A percentile compares a stretch with the other conserved stretches of the same genome.
These are phyloP conservation scores for Brettanomyces bruxellensis DNA, from an alignment of 805 yeast species.

Conservation along the genomic window DNA sequence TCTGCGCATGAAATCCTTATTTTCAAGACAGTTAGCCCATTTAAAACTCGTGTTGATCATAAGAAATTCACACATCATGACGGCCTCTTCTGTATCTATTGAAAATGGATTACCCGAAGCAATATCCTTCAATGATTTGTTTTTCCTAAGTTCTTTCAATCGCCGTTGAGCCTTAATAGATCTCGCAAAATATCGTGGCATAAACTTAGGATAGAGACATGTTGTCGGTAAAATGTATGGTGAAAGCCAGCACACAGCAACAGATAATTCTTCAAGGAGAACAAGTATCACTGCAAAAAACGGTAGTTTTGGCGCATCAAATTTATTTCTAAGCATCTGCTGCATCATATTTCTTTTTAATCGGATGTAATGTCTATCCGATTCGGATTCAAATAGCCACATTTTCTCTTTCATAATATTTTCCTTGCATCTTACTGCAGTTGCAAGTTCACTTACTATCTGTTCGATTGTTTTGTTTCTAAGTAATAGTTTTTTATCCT, in stretches of 20 bases:
- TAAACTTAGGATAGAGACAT: slow-evolving; percentile 43
- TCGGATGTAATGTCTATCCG: slow-evolving; percentile 7
- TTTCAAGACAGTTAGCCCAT: background rate
- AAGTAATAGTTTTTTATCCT: slow-evolving; percentile 13
- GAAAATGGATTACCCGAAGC: slow-evolving; percentile 40
- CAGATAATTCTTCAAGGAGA: slow-evolving; percentile 50
- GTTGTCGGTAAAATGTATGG: slow-evolving; percentile 58
- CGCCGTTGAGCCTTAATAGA: slow-evolving; percentile 14
- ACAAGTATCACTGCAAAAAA: slow-evolving; percentile 45
- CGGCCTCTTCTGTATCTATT: slow-evolving; percentile 30
- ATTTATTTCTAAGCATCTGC: slow-evolving; percentile 38
- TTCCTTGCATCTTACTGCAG: slow-evolving; percentile 16
- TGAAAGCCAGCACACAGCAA: slow-evolving; percentile 38
- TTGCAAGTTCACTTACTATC: slow-evolving; percentile 17
- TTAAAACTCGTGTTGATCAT: slow-evolving; percentile 5
- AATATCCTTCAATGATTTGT: slow-evolving; percentile 9
- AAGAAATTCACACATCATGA: slow-evolving; percentile 25
- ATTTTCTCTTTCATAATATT: slow-evolving; percentile 8
- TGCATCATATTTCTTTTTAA: slow-evolving; percentile 38
- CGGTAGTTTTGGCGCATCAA: slow-evolving; percentile 47
- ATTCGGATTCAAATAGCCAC: slow-evolving; percentile 3
- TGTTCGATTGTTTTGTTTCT: slow-evolving; percentile 7
- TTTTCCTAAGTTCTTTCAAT: slow-evolving; percentile 11
- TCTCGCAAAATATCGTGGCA: slow-evolving; percentile 30
- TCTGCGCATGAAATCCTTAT: background rate